phyloP scores from a whole-genome alignment of 805 yeast species.

The Myxozyma neotropica region DNA sequence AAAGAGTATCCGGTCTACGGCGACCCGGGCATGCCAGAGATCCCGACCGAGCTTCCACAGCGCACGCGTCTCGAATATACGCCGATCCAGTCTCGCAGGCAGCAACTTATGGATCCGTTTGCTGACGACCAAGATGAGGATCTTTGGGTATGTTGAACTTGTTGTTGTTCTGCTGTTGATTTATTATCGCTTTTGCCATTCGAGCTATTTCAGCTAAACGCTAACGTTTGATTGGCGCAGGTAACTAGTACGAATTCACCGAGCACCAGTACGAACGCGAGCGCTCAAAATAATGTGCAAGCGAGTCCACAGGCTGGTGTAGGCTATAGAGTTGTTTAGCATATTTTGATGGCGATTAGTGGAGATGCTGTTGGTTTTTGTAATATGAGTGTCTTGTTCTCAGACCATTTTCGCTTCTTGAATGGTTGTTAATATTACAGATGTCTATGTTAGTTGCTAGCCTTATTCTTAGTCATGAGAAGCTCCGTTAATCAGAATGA shows the following conservation, averaged over 20 bases:
- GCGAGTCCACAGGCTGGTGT: no score
- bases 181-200: neutral
- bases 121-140: constrained; percentile 16
- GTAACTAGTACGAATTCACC: neutral
- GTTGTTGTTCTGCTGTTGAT: neutral
- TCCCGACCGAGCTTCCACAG: neutral
- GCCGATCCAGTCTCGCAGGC: constrained; percentile 1
- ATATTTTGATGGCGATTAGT: no score
- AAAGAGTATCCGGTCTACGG: neutral
- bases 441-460: no score
- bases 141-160: constrained; percentile 15
- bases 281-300: no score
- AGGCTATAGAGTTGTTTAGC: neutral
- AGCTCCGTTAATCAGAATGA: no score
- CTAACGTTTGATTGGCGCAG: no score
- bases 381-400: neutral
- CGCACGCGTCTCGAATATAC: constrained; percentile 1
- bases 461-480: no score
- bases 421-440: no score
- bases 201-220: no score
- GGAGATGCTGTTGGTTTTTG: neutral
- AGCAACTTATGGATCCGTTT: constrained; percentile 9
- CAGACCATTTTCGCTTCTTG: neutral
- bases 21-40: neutral
- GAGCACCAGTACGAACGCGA: neutral